phyloP scores from a whole-genome alignment of 1,284 basidiomycete species.

The Boletus smithii region DNA sequence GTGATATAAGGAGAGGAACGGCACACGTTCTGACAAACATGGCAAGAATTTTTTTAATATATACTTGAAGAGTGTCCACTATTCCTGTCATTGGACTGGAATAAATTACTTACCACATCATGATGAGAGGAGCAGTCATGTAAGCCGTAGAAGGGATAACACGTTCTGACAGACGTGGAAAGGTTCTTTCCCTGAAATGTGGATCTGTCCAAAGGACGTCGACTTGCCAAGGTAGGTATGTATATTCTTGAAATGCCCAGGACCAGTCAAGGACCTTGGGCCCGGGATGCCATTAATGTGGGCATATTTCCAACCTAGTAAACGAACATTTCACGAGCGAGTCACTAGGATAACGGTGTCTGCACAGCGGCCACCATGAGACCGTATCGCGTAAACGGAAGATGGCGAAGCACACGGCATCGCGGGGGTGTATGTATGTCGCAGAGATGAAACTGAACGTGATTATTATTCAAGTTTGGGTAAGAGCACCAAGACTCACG shows the following conservation, averaged over 20 bases:
- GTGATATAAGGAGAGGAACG: not conserved
- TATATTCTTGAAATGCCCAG: not conserved
- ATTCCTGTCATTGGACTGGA: not conserved
- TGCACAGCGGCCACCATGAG: not conserved
- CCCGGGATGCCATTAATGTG: not conserved
- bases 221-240: not conserved
- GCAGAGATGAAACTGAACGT: not conserved
- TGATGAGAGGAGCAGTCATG: not conserved
- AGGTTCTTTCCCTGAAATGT: not conserved
- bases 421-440: not conserved
- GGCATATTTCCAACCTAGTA: not conserved
- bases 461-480: not conserved
- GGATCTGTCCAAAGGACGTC: not conserved
- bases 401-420: too few relatives aligned
- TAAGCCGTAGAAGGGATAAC: not conserved
- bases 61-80: not conserved
- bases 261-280: not conserved
- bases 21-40: not conserved
- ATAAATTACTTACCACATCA: not conserved
- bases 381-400: not conserved
- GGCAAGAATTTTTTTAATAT: not conserved
- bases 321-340: not conserved
- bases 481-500: not conserved
- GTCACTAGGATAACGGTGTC: too few relatives aligned
- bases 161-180: conserved; percentile 1